A percentile compares a stretch with the other conserved stretches of the same genome.
phyloP scores from a whole-genome alignment of 1,284 basidiomycete genomes.

The Tranzscheliella williamsii region DNA sequence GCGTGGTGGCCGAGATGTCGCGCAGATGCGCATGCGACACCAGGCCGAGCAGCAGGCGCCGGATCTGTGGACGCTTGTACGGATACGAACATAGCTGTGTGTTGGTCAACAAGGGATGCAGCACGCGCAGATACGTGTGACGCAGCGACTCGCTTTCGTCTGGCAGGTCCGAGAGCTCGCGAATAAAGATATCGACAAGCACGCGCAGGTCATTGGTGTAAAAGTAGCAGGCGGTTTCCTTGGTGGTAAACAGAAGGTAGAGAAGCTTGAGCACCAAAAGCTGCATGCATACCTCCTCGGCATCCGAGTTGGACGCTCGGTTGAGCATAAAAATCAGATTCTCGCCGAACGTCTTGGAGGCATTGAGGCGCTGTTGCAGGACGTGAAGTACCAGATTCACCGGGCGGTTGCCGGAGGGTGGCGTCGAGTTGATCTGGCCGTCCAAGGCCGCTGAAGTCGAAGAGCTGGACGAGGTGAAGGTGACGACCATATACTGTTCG shows the following conservation, averaged over 20 bases:
- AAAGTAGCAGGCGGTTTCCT: constrained; percentile 91
- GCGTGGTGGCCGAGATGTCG: constrained; percentile 74
- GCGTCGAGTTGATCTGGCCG: constrained; percentile 14
- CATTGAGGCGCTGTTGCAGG: constrained; percentile 77
- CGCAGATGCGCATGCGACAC: constrained; percentile 75
- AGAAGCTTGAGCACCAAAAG: constrained; percentile 91
- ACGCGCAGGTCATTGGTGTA: constrained; percentile 97
- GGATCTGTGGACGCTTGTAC: constrained; percentile 90
- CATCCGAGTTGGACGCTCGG: constrained; percentile 66
- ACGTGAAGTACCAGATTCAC: constrained; percentile 80
- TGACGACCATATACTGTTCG: constrained; percentile 95
- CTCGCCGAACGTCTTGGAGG: constrained; percentile 91
- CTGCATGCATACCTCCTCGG: constrained; percentile 92
- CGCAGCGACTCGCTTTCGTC: constrained; percentile 94
- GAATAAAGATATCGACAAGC: constrained; percentile 91
- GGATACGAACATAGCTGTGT: constrained; percentile 81
- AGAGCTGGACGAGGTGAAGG: constrained; percentile 62
- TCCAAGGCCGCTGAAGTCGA: constrained; percentile 11
- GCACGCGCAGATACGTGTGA: constrained; percentile 93
- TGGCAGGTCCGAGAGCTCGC: constrained; percentile 85
- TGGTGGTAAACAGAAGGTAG: constrained; percentile 91
- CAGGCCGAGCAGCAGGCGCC: constrained; percentile 78
- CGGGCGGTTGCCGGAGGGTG: constrained; percentile 3
- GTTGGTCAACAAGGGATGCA: constrained; percentile 90
- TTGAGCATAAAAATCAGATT: constrained; percentile 99